Evolutionary conservation across 177 flowering plant genomes (phyloP).

Genomic region (Vitis hybrid): DNA sequence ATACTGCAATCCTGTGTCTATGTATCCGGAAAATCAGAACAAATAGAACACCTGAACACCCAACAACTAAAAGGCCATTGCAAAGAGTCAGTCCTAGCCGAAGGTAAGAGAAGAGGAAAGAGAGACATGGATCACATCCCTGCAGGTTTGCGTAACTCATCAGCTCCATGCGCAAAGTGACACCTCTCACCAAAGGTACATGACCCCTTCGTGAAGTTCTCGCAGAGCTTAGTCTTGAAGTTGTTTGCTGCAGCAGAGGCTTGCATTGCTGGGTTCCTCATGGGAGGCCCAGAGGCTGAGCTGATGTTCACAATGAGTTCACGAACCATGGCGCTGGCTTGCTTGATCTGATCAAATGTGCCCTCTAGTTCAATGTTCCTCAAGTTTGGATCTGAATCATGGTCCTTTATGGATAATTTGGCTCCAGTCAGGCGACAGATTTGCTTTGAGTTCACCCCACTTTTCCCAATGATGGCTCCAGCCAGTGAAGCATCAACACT

Average conservation of each 20-base stretch:
- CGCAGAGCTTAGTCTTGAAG: constrained; percentile 62
- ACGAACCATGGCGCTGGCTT: constrained; percentile 65
- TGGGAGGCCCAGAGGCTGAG: constrained; percentile 29
- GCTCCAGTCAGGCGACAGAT: constrained; percentile 67
- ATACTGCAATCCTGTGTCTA: neutral
- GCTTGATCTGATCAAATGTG: constrained; percentile 67
- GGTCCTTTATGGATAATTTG: constrained; percentile 58
- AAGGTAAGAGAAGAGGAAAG: neutral
- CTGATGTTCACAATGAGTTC: constrained; percentile 50
- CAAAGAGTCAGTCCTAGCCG: neutral
- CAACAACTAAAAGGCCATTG: neutral
- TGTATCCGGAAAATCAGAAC: neutral
- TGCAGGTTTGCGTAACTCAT: constrained; percentile 36
- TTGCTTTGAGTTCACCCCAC: constrained; percentile 71
- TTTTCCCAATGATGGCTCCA: constrained; percentile 70
- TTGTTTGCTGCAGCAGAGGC: constrained; percentile 34
- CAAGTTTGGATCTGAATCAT: constrained; percentile 53
- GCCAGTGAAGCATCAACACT: constrained; percentile 69
- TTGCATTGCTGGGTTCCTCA: constrained; percentile 12
- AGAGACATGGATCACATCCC: constrained; percentile 16
- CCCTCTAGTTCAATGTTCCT: constrained; percentile 78
- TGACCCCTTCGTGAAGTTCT: constrained; percentile 54
- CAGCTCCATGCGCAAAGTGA: constrained; percentile 71
- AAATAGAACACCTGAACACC: neutral
- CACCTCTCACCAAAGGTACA: constrained; percentile 74